Base-by-base conservation (phyloP, 139 green algal genomes). In the Chlorella sp. region DNA sequence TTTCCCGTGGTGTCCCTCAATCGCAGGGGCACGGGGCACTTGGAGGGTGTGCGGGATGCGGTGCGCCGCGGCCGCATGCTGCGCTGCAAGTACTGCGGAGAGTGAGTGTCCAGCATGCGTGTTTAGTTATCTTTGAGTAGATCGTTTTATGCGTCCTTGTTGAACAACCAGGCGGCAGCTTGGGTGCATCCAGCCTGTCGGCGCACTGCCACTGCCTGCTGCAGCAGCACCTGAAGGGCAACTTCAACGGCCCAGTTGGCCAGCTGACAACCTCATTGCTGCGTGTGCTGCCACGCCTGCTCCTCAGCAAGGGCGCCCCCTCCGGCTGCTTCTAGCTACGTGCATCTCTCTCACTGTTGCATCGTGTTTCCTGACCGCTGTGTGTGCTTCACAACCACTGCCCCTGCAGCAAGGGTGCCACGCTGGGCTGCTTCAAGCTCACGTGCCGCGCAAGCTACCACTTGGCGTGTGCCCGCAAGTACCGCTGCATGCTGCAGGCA, bases 371-470 rank as follows among this genome's bases (percentile, higher is more conserved):
- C n/a, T n/a, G n/a, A n/a, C n/a, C n/a, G n/a, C 67, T 74, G 11
- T 74, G 36, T 38, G 1, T n/a, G 36, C 36, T 26, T 28, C 30
- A 28, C 24, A 4, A 32, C 17, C 60, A 14, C 60, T 7, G 24
- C 1, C 64, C 36, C 48, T 77, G 78, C 69, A 65, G 84, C 54
- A 91, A 89, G 40, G 95, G 95, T 36, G 95, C 94, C 69, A 95
- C 95, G 0, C 73, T 96, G 56, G 95, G 95, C 40, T 98, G 95
- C 88, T 87, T 92, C 64, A 83, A 93, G 51, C 75, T 84, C 36
- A 89, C 74, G 73, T 98, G 95, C 90, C 70, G 78, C 54, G 75
- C 60, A 43, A 91, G 74, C 84, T 96, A 93, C 89, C 95, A 98
- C 89, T 78, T 98, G 60, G 82, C 78, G 46, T 98, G 95, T 76